Conservation (phyloP, 2,329 filamentous ascomycete genomes). For the Proliferodiscus dingleyae region DNA sequence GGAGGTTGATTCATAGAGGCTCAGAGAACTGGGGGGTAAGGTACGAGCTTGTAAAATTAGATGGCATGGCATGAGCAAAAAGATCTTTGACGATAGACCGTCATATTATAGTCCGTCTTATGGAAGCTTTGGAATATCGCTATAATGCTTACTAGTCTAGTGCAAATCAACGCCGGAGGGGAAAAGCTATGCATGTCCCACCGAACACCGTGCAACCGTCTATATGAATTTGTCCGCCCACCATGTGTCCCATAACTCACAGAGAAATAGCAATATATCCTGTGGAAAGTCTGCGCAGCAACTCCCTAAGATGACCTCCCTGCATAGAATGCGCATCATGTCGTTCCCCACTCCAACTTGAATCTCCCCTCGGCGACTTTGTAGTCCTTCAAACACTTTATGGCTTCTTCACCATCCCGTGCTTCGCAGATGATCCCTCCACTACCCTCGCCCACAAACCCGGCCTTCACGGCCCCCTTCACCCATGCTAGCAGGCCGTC, state of each 20-base stretch:
- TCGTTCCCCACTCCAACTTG: slow-evolving; percentile 71
- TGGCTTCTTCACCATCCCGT: slow-evolving; percentile 64
- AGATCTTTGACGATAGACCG: slow-evolving; percentile 6
- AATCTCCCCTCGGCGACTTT: slow-evolving; percentile 69
- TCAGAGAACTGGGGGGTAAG: too few species aligned
- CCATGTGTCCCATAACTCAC: neutral
- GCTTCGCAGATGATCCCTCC: slow-evolving; percentile 76
- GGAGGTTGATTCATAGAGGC: slow-evolving; percentile 39
- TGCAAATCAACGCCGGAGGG: too few species aligned
- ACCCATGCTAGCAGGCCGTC: slow-evolving; percentile 83
- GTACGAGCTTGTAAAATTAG: slow-evolving; percentile 15
- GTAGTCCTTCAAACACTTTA: slow-evolving; percentile 68
- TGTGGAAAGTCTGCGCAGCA: too few species aligned
- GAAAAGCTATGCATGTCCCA: neutral
- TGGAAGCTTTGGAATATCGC: neutral
- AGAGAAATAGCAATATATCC: too few species aligned
- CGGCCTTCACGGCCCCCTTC: slow-evolving; percentile 64
- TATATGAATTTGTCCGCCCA: too few species aligned
- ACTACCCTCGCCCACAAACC: slow-evolving; percentile 71
- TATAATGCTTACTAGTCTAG: too few species aligned
- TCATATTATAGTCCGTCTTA: neutral
- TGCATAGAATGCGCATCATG: slow-evolving; percentile 2
- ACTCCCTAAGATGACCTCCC: too few species aligned
- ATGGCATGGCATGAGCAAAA: slow-evolving; percentile 13
- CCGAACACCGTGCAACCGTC: too few species aligned